Percentiles rank a stretch among this genome's conserved stretches.
Conservation (phyloP, 441 rosid genomes). For the Croton laevigatus region DNA sequence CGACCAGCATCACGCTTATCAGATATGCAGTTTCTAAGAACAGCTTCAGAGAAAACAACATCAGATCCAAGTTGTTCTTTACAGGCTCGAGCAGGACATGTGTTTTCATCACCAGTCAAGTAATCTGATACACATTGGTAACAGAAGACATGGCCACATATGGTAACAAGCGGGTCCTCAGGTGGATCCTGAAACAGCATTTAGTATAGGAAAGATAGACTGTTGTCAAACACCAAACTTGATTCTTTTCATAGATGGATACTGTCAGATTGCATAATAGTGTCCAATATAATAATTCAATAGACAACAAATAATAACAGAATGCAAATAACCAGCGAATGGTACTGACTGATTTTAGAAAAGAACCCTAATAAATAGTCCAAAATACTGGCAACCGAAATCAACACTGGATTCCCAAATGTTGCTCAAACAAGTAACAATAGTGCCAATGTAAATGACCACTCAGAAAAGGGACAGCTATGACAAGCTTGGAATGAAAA, state of each 20-base stretch:
- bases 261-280: not conserved
- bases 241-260: not conserved
- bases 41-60: slow-evolving; percentile 68
- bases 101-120: slow-evolving; percentile 76
- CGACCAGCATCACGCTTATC: slow-evolving; percentile 41
- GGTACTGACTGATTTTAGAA: not conserved
- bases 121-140: slow-evolving; percentile 76
- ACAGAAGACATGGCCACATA: slow-evolving; percentile 91
- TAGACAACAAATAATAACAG: no score
- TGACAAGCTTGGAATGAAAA: not conserved
- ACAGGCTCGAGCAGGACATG: slow-evolving; percentile 67
- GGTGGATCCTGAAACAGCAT: slow-evolving; percentile 82
- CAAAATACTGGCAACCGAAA: not conserved
- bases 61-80: slow-evolving; percentile 71
- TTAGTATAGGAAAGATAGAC: slow-evolving; percentile 14
- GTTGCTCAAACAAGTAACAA: not conserved
- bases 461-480: not conserved
- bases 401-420: not conserved
- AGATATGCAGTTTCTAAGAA: slow-evolving; percentile 54
- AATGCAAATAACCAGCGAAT: not conserved
- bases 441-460: not conserved
- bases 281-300: not conserved
- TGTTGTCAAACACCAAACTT: not conserved
- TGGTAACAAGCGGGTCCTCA: slow-evolving; percentile 84
- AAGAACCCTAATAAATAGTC: not conserved